A percentile compares a stretch with the other conserved stretches of the same genome.
phyloP scores from a whole-genome alignment of 2,329 filamentous ascomycete species.

The Emmonsiellopsis sp. region DNA sequence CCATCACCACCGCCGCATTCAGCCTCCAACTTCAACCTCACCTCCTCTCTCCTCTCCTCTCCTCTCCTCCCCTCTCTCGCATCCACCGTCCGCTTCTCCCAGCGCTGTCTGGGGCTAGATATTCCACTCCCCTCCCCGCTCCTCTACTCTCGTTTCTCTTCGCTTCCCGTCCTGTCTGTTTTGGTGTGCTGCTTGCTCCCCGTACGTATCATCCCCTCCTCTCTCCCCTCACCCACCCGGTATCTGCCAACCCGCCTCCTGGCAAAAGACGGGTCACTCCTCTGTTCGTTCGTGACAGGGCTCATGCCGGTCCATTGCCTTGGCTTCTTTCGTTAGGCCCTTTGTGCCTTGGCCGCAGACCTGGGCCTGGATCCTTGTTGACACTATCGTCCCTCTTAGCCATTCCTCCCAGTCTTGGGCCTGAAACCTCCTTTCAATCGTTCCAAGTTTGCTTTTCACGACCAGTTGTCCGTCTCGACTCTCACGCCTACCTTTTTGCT shows the following conservation, averaged over 20 bases:
- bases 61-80: background rate
- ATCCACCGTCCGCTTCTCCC: background rate
- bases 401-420: background rate
- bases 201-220: background rate
- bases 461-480: slow-evolving; percentile 1
- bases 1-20: background rate
- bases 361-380: background rate
- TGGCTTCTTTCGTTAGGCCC: slow-evolving; percentile 1
- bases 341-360: too few relatives aligned
- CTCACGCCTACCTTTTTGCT: background rate
- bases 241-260: background rate
- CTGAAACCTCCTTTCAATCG: background rate
- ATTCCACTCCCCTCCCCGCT: background rate
- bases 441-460: background rate
- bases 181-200: too few relatives aligned
- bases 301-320: background rate
- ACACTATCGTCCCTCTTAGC: slow-evolving; percentile 2
- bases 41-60: background rate
- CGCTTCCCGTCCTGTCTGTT: slow-evolving; percentile 1
- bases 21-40: background rate
- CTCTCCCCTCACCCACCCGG: background rate
- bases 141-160: slow-evolving; percentile 4
- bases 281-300: background rate
- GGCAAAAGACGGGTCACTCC: background rate
- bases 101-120: background rate